Evolutionary conservation across 305 asterid species (phyloP).

Genomic region (Fraxinus sp.): DNA sequence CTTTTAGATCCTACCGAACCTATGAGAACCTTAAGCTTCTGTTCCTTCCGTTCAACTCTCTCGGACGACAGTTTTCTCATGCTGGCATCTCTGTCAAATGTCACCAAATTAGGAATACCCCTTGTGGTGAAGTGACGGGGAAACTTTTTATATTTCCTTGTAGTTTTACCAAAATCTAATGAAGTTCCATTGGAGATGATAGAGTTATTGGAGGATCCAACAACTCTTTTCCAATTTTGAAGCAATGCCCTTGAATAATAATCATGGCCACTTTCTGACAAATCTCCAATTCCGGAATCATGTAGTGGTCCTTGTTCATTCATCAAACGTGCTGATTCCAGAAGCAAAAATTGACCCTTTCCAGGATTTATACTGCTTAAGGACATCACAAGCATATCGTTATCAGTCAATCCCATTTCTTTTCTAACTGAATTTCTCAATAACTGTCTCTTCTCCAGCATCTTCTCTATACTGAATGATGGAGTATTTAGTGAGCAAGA

Average conservation of each 20-base stretch:
- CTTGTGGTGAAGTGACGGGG: conserved; percentile 20
- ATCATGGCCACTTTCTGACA: conserved; percentile 40
- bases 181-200: conserved; percentile 21
- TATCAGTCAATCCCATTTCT: conserved; percentile 81
- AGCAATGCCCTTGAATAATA: conserved; percentile 58
- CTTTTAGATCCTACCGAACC: conserved; percentile 97
- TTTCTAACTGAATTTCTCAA: conserved; percentile 67
- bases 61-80: conserved; percentile 39
- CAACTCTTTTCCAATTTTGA: conserved; percentile 31
- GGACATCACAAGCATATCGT: conserved; percentile 72
- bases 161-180: not conserved
- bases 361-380: conserved; percentile 95
- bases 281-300: conserved; percentile 31
- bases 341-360: conserved; percentile 85
- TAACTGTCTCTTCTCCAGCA: conserved; percentile 66
- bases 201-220: conserved; percentile 27
- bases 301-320: conserved; percentile 42
- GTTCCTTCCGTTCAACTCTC: conserved; percentile 30
- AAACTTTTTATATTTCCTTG: conserved; percentile 18
- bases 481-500: conserved; percentile 77
- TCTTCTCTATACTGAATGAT: conserved; percentile 63
- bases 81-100: conserved; percentile 30
- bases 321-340: conserved; percentile 69
- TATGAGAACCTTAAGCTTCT: conserved; percentile 67
- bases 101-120: conserved; percentile 22